Percentiles rank a stretch among this genome's conserved stretches.
phyloP scores from a whole-genome alignment of 345 rosid species.

The Pistacia atlantica region DNA sequence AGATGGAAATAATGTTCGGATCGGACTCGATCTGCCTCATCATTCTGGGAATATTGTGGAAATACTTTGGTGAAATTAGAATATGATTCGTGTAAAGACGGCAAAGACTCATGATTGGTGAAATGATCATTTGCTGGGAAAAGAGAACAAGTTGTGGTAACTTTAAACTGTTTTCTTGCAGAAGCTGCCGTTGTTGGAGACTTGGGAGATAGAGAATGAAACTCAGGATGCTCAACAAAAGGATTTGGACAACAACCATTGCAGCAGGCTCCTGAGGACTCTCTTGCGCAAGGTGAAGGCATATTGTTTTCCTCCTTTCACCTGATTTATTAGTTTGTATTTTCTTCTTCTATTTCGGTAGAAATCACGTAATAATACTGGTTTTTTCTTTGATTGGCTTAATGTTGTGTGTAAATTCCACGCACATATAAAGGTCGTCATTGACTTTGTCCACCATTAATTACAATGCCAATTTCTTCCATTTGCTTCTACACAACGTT shows the following conservation, averaged over 20 bases:
- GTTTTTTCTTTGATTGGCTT: not conserved
- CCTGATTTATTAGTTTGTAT: not conserved
- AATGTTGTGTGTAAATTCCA: not conserved
- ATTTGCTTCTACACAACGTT: not conserved
- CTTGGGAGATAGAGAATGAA: conserved; percentile 11
- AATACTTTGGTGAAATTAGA: conserved; percentile 46
- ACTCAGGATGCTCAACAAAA: conserved; percentile 32
- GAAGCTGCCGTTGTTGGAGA: conserved; percentile 19
- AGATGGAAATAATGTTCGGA: conserved; percentile 67
- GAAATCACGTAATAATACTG: not conserved
- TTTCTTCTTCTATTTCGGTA: not conserved
- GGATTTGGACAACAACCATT: conserved; percentile 58
- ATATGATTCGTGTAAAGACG: conserved; percentile 57
- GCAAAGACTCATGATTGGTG: conserved; percentile 89
- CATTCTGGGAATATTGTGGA: conserved; percentile 56
- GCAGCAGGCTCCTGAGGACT: conserved; percentile 51
- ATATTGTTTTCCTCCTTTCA: conserved; percentile 11
- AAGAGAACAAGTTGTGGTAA: conserved; percentile 46
- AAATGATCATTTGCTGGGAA: conserved; percentile 42
- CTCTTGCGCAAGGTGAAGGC: conserved; percentile 46
- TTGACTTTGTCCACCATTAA: conserved; percentile 22
- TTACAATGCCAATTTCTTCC: conserved; percentile 3
- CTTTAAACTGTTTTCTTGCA: conserved; percentile 45
- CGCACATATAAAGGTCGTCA: not conserved
- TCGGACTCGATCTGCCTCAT: conserved; percentile 63